These are phyloP conservation scores for Panellus pusillus DNA, from an alignment of 768 basidiomycete genomes.

Conservation along the genomic window DNA sequence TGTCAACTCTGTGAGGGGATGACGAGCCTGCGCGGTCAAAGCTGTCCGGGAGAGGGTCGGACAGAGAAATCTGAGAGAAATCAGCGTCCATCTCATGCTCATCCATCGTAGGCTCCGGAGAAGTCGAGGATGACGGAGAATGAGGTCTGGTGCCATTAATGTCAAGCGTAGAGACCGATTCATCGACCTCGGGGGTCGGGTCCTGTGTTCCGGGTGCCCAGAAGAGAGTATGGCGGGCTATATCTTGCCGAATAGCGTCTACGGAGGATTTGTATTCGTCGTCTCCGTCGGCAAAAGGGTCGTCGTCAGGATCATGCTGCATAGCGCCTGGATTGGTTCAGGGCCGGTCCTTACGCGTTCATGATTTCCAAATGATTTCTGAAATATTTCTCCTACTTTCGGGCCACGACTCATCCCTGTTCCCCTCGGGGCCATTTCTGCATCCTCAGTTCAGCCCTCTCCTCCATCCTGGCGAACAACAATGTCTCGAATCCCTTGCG, in stretches of 20 bases:
- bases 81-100: slow-evolving; percentile 20
- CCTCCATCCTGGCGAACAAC: slow-evolving; percentile 86
- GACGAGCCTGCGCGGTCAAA: too few species aligned
- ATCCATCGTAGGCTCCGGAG: slow-evolving; percentile 4
- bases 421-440: slow-evolving; percentile 57
- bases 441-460: slow-evolving; percentile 66
- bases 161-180: slow-evolving; percentile 60
- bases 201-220: slow-evolving; percentile 33
- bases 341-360: too few species aligned
- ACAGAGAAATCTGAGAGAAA: slow-evolving; percentile 42
- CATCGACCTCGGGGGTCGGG: slow-evolving; percentile 38
- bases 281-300: slow-evolving; percentile 66
- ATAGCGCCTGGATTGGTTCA: slow-evolving; percentile 7
- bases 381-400: slow-evolving; percentile 85
- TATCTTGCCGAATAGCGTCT: slow-evolving; percentile 60
- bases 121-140: slow-evolving; percentile 26
- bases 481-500: slow-evolving; percentile 79
- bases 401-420: slow-evolving; percentile 85
- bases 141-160: slow-evolving; percentile 41
- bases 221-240: slow-evolving; percentile 40
- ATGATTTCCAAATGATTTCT: slow-evolving; percentile 63
- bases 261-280: slow-evolving; percentile 56
- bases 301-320: slow-evolving; percentile 47
- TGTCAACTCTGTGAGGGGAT: too few species aligned
- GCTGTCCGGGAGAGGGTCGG: slow-evolving; percentile 15